Conservation (phyloP, 495 filamentous ascomycete species). For the Aspergillus nanangensis region DNA sequence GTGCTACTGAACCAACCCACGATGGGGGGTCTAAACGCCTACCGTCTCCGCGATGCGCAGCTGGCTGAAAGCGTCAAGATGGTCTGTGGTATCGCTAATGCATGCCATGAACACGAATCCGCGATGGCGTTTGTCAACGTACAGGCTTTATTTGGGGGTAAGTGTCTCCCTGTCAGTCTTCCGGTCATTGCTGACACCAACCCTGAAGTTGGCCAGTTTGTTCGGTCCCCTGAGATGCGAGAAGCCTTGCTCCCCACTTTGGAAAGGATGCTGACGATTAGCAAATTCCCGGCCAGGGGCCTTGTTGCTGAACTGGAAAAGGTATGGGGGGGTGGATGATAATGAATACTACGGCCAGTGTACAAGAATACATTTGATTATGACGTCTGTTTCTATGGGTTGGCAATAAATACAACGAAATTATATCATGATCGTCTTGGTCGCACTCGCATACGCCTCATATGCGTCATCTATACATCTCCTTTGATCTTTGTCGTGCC, state of each 20-base stretch:
- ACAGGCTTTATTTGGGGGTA: constrained; percentile 6
- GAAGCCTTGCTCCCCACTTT: constrained; percentile 1
- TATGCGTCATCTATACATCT: too few species aligned
- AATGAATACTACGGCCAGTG: too few species aligned
- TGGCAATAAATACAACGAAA: too few species aligned
- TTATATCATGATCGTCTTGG: too few species aligned
- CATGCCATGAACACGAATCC: constrained; percentile 6
- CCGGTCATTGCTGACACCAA: background rate
- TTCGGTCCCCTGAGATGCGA: constrained; percentile 6
- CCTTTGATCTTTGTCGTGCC: background rate
- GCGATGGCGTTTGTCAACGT: constrained; percentile 9
- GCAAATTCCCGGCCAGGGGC: constrained; percentile 5
- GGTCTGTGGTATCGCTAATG: constrained; percentile 14
- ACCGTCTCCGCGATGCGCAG: constrained; percentile 6
- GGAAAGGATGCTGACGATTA: constrained; percentile 8
- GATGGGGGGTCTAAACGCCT: constrained; percentile 18
- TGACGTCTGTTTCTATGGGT: too few species aligned
- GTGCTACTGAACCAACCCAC: constrained; percentile 23
- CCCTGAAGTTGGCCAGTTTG: constrained; percentile 4
- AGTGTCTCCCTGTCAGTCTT: background rate
- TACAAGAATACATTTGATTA: too few species aligned
- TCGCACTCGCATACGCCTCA: too few species aligned
- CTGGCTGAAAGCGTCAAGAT: constrained; percentile 6
- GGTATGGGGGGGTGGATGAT: constrained; percentile 3
- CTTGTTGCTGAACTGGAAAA: constrained; percentile 7